Conservation (phyloP, 148 eudicot species). For the Oxyria digyna region DNA sequence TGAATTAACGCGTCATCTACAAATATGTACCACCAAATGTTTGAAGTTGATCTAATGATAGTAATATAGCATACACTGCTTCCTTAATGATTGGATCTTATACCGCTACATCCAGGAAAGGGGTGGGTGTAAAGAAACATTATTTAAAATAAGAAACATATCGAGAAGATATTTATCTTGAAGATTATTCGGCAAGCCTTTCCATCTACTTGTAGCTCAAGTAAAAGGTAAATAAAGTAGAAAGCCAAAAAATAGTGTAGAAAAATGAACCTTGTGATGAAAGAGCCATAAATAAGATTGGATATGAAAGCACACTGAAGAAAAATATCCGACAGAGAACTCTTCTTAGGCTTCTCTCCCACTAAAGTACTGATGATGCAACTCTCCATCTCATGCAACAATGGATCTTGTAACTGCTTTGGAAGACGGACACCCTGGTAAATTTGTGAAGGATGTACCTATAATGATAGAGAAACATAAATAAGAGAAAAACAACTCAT, state of each 20-base stretch:
- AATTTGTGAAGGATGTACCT: slow-evolving; percentile 24
- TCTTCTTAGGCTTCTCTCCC: slow-evolving; percentile 34
- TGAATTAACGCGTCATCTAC: background rate
- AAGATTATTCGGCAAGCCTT: background rate
- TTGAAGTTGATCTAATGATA: background rate
- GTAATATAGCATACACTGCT: background rate
- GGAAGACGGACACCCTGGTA: slow-evolving; percentile 58
- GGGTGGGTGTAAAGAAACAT: too few relatives aligned
- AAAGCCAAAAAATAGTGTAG: too few relatives aligned
- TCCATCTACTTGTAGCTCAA: background rate
- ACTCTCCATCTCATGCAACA: slow-evolving; percentile 73
- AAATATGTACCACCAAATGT: background rate
- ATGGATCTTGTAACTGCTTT: slow-evolving; percentile 43
- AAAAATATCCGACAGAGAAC: slow-evolving; percentile 48
- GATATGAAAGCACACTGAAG: slow-evolving; percentile 54
- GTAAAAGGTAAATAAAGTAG: too few relatives aligned
- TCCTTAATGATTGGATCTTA: background rate
- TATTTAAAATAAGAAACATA: background rate
- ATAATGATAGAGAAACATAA: slow-evolving; percentile 7
- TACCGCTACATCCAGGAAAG: background rate
- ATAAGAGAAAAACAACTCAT: background rate
- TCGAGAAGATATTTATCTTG: background rate
- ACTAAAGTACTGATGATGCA: slow-evolving; percentile 37
- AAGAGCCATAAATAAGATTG: slow-evolving; percentile 53
- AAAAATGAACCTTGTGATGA: slow-evolving; percentile 52